Evolutionary conservation across 495 filamentous ascomycete species (phyloP).

Genomic region (Cryomyces minteri): DNA sequence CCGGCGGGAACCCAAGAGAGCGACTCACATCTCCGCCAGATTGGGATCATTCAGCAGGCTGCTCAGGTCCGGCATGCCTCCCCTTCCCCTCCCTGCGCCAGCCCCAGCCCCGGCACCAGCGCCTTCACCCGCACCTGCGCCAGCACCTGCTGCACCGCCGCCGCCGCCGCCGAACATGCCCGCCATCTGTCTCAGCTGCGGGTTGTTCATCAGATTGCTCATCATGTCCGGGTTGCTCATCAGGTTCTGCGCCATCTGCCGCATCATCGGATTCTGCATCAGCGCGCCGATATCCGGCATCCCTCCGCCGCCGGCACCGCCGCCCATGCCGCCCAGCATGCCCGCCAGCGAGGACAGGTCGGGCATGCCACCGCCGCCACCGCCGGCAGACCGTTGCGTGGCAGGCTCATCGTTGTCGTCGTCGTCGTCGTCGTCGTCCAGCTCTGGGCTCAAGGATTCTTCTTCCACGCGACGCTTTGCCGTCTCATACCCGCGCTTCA

Average conservation of each 20-base stretch:
- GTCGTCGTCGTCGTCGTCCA: conserved; percentile 23
- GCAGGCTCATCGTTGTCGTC: conserved; percentile 31
- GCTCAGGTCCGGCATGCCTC: conserved; percentile 66
- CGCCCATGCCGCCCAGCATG: conserved; percentile 56
- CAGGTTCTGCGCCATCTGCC: conserved; percentile 85
- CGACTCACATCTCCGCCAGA: conserved; percentile 77
- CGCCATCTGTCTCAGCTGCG: conserved; percentile 68
- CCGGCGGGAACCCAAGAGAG: conserved; percentile 7
- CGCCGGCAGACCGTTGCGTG: conserved; percentile 22
- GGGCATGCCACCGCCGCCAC: conserved; percentile 52
- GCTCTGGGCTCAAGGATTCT: conserved; percentile 28
- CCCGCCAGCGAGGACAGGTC: conserved; percentile 54
- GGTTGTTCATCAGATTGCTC: conserved; percentile 82
- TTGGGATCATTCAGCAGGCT: conserved; percentile 76
- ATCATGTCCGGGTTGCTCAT: conserved; percentile 92
- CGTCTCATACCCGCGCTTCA: conserved; percentile 91
- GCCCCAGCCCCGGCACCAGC: conserved; percentile 24
- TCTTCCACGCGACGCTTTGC: conserved; percentile 71
- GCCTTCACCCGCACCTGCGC: conserved; percentile 23
- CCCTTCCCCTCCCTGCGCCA: conserved; percentile 33
- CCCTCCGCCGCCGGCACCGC: conserved; percentile 46
- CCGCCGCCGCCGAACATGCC: conserved; percentile 37
- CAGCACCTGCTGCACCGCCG: conserved; percentile 23
- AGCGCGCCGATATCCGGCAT: conserved; percentile 72
- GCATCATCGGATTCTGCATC: conserved; percentile 97